Evolutionary conservation across 1,284 basidiomycete genomes (phyloP), one percentile per base, ranked within the genome.

Genomic region (Sporisorium reilianum): DNA sequence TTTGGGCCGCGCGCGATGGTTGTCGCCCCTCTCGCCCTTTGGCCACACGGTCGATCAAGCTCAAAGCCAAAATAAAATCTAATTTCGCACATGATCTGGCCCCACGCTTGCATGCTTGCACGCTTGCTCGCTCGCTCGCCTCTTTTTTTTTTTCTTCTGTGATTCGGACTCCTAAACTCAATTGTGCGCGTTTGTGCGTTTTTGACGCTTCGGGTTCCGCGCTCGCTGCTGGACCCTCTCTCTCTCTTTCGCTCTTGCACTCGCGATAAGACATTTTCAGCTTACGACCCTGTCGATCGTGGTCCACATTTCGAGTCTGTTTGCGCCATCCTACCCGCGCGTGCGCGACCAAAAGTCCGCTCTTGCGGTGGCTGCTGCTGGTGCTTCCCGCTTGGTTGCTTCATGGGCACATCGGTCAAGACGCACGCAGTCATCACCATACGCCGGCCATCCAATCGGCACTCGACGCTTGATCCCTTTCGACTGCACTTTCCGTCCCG

Each of bases 191-290:
- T 38, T 38, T 38, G 36, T 38, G 44, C 44, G 25, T n/a, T 6
- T 18, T 45, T 45, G 44, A 14, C 25, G 44, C 44, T 28, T 30
- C 45, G 26, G 45, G 25, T 46, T 46, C 44, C 44, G 44, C 44
- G 25, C 26, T 14, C 44, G 22, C 32, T 14, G 32, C 14, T n/a
- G 36, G n/a, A 38, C 25, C 25, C 25, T 44, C 42, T 12, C 42
- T 44, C 22, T 23, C 41, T 25, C 22, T 8, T 8, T 26, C 23
- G 14, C 26, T 16, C 18, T 16, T 22, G 7, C 7, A 5, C 45
- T 48, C 26, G 38, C 18, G 38, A 41, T 41, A 41, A 41, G 38
- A 41, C 18, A 20, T 18, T 38, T 38, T 38, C n/a, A 38, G 36
- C 36, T 38, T 34, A 30, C 36, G 4, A 41, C 38, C 38, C 38